Evolutionary conservation across 768 basidiomycete species (phyloP).

Genomic region (Clitopilus passeckerianus): DNA sequence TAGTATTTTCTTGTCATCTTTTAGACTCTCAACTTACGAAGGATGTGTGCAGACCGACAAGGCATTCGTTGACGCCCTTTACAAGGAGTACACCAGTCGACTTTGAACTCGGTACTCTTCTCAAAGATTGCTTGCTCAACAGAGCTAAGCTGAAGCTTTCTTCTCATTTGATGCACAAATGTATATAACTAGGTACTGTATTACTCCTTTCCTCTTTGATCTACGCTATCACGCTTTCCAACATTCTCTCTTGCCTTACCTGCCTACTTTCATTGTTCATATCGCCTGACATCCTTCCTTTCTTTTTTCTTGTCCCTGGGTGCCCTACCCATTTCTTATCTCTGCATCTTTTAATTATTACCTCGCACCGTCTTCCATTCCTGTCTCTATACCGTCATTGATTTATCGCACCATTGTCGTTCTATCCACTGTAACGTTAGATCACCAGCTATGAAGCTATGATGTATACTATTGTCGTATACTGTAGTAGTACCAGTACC

Average conservation of each 20-base stretch:
- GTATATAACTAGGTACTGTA: not conserved
- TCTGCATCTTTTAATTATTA: not conserved
- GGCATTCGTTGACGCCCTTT: slow-evolving; percentile 59
- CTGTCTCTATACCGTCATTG: not conserved
- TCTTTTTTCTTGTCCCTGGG: not conserved
- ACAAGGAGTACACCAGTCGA: slow-evolving; percentile 40
- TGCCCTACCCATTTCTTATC: not conserved
- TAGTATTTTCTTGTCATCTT: slow-evolving; percentile 16
- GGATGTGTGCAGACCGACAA: slow-evolving; percentile 47
- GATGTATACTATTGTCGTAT: slow-evolving; percentile 1
- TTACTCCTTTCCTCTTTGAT: not conserved
- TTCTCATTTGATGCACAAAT: not conserved
- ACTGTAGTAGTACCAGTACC: not conserved
- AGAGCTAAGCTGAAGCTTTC: too few species aligned
- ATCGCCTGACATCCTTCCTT: not conserved
- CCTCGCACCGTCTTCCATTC: not conserved
- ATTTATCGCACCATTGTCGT: not conserved
- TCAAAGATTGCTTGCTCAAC: too few species aligned
- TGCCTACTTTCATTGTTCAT: not conserved
- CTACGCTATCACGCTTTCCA: not conserved
- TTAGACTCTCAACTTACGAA: slow-evolving; percentile 4
- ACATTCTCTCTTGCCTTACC: not conserved
- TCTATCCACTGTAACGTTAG: slow-evolving; percentile 1
- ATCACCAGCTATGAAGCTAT: slow-evolving; percentile 1
- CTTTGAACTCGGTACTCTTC: not conserved